Evolutionary conservation across 2,329 filamentous ascomycete genomes (phyloP).

Genomic region (Aureobasidium pullulans): DNA sequence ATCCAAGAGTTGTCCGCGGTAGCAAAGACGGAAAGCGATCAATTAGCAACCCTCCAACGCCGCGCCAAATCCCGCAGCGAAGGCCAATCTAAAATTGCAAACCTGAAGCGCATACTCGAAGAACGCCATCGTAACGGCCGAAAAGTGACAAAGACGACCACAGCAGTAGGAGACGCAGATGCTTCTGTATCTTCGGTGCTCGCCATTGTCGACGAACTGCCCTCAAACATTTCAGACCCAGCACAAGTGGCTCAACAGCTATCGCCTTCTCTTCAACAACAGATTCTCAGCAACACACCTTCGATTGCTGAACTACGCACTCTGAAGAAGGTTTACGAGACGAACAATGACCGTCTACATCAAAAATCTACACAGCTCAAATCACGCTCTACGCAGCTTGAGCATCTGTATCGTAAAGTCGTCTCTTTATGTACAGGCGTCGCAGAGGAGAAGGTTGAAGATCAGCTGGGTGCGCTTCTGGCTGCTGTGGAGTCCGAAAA

Average conservation of each 20-base stretch:
- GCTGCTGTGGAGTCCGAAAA: slow-evolving; percentile 84
- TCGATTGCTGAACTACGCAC: slow-evolving; percentile 46
- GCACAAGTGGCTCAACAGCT: neutral
- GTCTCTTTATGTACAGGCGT: slow-evolving; percentile 81
- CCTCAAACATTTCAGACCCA: neutral
- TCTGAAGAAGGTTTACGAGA: slow-evolving; percentile 61
- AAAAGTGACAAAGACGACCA: neutral
- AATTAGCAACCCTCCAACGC: slow-evolving; percentile 62
- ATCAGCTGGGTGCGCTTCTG: slow-evolving; percentile 68
- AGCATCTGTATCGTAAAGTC: slow-evolving; percentile 80
- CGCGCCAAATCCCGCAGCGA: slow-evolving; percentile 58
- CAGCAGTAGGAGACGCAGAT: slow-evolving; percentile 6
- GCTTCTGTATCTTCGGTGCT: neutral
- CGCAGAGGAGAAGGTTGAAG: slow-evolving; percentile 70
- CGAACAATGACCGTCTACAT: slow-evolving; percentile 59
- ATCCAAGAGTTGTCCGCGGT: slow-evolving; percentile 74
- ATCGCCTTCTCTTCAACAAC: neutral
- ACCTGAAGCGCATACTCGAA: slow-evolving; percentile 63
- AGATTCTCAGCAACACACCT: neutral
- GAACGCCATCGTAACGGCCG: slow-evolving; percentile 43
- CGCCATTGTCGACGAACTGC: neutral
- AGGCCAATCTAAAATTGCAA: slow-evolving; percentile 63
- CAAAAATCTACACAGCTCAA: slow-evolving; percentile 64
- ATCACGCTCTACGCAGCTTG: slow-evolving; percentile 73
- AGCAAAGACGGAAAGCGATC: slow-evolving; percentile 68